Base-by-base conservation (phyloP, 2,329 filamentous ascomycete genomes). In the Fusarium oligoseptatum region DNA sequence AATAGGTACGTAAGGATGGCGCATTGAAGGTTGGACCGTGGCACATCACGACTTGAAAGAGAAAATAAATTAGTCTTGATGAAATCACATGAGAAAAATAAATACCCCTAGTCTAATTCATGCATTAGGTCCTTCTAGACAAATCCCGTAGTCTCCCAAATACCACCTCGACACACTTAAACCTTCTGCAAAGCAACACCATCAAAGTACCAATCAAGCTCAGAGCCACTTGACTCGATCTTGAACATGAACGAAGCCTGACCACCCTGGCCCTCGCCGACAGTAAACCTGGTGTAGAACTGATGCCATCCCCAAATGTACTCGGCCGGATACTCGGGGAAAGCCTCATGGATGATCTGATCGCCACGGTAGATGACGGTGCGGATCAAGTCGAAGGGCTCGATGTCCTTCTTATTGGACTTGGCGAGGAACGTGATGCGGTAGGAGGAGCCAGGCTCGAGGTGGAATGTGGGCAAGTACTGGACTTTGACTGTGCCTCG, bases 201-300 rank as follows among this genome's bases (percentile, higher is more conserved):
- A 57, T 57, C 55, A 24, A 57, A 57, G 6, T 57, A 57, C 55
- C 55, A 57, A 37, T 57, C 55, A 6, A 57, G 29, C 55, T 57
- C 9, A 57, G 55, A 57, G 37, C 55, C 55, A n/a, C 55, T 57
- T 3, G 55, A 10, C 4, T 15, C 3, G 24, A 57, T 57, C 22
- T 37, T 37, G 24, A 57, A 57, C 32, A 17, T 36, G 34, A 57
- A 57, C 0, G 55, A 36, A 20, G 55, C 55, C n/a, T 34, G 5
- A 4, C 55, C 55, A 2, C 55, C 55, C 55, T 57, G 29, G 1
- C 32, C 55, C 55, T 57, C 55, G 6, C 12, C 4, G 3, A 57
- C 55, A 22, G 32, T 57, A 2, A 57, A 57, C 55, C 34, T 57
- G 2, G 32, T 22, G 32, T 36, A 37, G n/a, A 57, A 57, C 20